Evolutionary conservation across 768 basidiomycete species (phyloP), one percentile per base, ranked within the genome.

Genomic region (Saitozyma sp.): DNA sequence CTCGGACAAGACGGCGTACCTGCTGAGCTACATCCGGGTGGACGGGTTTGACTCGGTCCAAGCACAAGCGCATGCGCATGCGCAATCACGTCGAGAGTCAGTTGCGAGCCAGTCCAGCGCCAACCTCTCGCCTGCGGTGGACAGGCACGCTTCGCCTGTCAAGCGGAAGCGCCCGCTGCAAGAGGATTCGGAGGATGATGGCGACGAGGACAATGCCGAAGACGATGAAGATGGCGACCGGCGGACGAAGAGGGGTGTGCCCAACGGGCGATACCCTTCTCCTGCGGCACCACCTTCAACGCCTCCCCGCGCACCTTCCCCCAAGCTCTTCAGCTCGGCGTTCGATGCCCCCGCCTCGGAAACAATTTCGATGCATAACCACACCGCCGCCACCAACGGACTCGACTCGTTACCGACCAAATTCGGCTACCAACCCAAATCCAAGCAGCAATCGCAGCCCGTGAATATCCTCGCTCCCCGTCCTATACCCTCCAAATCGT

Each of bases 11-110:
- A 90, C 85, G 73, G 96, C 96, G 62, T 99, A 99, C 69, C 85
- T 98, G 65, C 82, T 99, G 60, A 93, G 95, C 81, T 99, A 98
- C 78, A 84, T 92, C 50, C 86, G 87, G 13, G 38, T 71, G 7
- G 29, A 50, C 16, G 67, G 64, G 3, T 61, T 46, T 10, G 50
- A 11, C 1, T 11, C n/a, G 45, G 45, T 6, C 45, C 45, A 46
- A 17, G 45, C 13, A 6, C 45, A 46, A 49, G 52, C 40, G 29
- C 29, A 19, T 43, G 50, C 48, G 52, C 19, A 59, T 29, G 49
- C 9, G 10, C 45, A 39, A 17, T 48, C 17, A 48, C 46, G 19
- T 6, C 46, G 14, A 3, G 46, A 48, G 14, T 48, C 46, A 14
- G 46, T 14, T 14, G 46, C 2, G 46, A 11, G 50, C n/a, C 16